Evolutionary conservation across 768 basidiomycete species (phyloP).

Genomic region (Suillus clintonianus): DNA sequence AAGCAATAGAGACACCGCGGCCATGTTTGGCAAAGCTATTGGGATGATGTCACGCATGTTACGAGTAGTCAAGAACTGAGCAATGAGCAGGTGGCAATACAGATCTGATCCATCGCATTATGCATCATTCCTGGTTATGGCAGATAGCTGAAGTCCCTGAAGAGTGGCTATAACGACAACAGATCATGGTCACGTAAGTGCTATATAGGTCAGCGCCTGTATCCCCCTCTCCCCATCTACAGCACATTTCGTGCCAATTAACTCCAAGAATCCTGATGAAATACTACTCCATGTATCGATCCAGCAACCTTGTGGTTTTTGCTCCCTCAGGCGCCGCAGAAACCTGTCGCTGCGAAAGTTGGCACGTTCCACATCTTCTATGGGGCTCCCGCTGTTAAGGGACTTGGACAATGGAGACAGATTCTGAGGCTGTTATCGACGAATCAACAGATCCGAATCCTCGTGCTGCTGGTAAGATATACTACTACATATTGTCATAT

Average conservation of each 20-base stretch:
- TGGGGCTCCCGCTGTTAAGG: conserved; percentile 55
- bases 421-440: conserved; percentile 66
- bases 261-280: conserved; percentile 41
- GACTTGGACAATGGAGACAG: no score
- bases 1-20: conserved; percentile 80
- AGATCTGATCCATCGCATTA: no score
- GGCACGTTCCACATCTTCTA: conserved; percentile 70
- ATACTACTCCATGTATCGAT: conserved; percentile 39
- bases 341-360: conserved; percentile 55
- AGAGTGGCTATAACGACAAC: no score
- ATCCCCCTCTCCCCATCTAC: no score
- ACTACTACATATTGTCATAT: neutral
- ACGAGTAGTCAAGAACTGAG: no score
- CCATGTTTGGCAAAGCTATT: conserved; percentile 86
- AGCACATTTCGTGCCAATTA: conserved; percentile 63
- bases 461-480: conserved; percentile 67
- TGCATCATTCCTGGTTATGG: no score
- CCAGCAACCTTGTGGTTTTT: conserved; percentile 54
- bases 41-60: conserved; percentile 72
- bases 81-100: no score
- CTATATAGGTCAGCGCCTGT: no score
- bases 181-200: no score
- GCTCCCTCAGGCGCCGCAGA: conserved; percentile 46
- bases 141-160: no score
- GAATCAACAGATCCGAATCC: conserved; percentile 64